Base-by-base conservation (phyloP, 306 rosid species). In the Echinosophora koreensis region DNA sequence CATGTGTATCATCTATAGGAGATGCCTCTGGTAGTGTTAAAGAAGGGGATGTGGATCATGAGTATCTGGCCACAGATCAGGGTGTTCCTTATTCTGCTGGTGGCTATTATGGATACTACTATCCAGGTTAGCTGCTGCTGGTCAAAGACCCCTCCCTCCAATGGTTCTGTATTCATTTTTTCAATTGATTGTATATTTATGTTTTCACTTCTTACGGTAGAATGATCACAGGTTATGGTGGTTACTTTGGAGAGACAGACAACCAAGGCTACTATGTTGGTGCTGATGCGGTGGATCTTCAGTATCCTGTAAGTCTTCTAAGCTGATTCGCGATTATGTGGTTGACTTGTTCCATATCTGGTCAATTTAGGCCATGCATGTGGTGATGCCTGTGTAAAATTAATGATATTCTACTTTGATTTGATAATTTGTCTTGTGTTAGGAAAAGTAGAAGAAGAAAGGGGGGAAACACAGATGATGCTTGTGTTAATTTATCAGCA, bases 201-300 rank as follows among this genome's bases (percentile, higher is more conserved):
- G 71, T 28, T 50, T 74, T 83, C 80, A 68, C 39, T 42, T 79
- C 84, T 92, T 66, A 91, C 87, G 79, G 52, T 87, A 80, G 84
- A 82, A 73, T 82, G 78, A 47, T 88, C 57, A 63, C 97, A 92
- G 97, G 95, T 88, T 88, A 87, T 74, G 87, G 82, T 59, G 89
- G 89, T 76, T 80, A 71, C 71, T 77, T n/a, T 50, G 90, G 89
- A 69, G 97, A 87, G 56, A 41, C 76, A 69, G 91, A 88, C 46
- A 92, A 69, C 77, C 96, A 92, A 80, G 93, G 88, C 35, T 90
- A 87, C 72, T 88, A 87, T 52, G 88, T 83, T 73, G 88, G 88
- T 38, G 89, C 90, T 18, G 87, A 87, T 17, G 82, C 84, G 9
- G 28, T 81, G 79, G 92, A 88, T 69, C 79, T 78, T 60, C 96